Base-by-base conservation (phyloP, 108 stramenopile genomes). In the Fistulifera pelliculosa region DNA sequence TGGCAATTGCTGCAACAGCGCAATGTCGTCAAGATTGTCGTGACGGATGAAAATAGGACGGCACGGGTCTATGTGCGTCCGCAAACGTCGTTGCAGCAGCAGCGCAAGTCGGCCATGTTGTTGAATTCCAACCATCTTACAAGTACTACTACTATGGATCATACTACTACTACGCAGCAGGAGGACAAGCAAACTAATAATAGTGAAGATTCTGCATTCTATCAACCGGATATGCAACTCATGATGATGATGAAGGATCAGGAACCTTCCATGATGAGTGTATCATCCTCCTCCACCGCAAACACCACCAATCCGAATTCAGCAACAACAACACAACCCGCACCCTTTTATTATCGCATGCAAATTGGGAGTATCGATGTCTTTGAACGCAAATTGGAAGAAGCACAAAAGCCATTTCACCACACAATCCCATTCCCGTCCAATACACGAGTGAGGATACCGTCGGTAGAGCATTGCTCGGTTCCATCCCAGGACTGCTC, bases 371-470 rank as follows among this genome's bases (percentile, higher is more conserved):
- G 79, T 57, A 94, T 97, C n/a, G 95, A 96, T 59, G 76, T 80
- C 11, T 97, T 99, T 64, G 98, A 99, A 72, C 73, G 89, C 25
- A 97, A 96, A 63, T 64, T 99, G 22, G 90, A 95, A 47, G 81
- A 81, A 40, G 91, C 92, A 15, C 98, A 99, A 73, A 80, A 19
- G 81, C 77, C 44, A 58, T 97, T 25, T 80, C 85, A 28, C 77
- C 92, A 0, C 48, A 61, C 5, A 74, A 89, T 41, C 88, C 85
- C 41, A 78, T 97, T 7, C 96, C 96, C 14, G 96, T 99, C 15
- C 93, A 96, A 69, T 97, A 99, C 70, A 80, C 89, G 14, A 60
- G 71, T 17, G 92, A 95, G 60, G 91, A 91, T 18, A 92, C 76
- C 56, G 74, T 87, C 62, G 74, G 70, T 7, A 52, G 72, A 11